Evolutionary conservation across 768 basidiomycete species (phyloP), one percentile per base, ranked within the genome.

Genomic region (Phaeotremella fagi): DNA sequence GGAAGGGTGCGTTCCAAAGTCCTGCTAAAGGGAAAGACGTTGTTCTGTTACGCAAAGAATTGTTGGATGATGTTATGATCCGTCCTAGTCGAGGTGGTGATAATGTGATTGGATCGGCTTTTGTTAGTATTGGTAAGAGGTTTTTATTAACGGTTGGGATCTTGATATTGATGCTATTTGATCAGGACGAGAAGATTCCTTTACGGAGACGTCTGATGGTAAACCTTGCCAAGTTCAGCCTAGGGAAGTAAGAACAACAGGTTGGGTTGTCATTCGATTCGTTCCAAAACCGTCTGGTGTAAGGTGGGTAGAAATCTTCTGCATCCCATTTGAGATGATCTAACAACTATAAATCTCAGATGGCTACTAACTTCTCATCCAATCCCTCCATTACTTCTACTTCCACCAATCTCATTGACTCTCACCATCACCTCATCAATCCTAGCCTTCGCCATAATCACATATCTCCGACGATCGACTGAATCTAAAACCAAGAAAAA

Each of bases 251-350:
- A 60, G 60, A n/a, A 74, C 72, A 37, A 72, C 68, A 3, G 72
- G 72, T 15, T 74, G 72, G 72, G 72, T 74, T 0, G 51, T 69
- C 7, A 49, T 74, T 29, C 59, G 67, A n/a, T 69, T 74, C 42
- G 59, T 52, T 2, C 70, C 70, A 11, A 54, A 64, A 20, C 70
- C 72, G 4, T 70, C 66, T 2, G 72, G 72, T 33, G 54, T 74
- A 18, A 50, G 69, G 66, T 67, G 43, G 55, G 63, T n/a, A n/a
- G n/a, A n/a, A n/a, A n/a, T 56, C 20, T 20, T 41, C 25, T 9
- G 24, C 38, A 35, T 28, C 25, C 28, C 26, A 36, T 48, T 25
- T 50, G 2, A 20, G 20, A 16, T 51, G 4, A n/a, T 41, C 28
- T 36, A 22, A 1, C 16, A 4, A 37, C 7, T 12, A 11, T n/a